Evolutionary conservation across 192 early-diverging fungal genomes (phyloP), one percentile per base, ranked within the genome.

Genomic region (Coemansia nantahalensis): DNA sequence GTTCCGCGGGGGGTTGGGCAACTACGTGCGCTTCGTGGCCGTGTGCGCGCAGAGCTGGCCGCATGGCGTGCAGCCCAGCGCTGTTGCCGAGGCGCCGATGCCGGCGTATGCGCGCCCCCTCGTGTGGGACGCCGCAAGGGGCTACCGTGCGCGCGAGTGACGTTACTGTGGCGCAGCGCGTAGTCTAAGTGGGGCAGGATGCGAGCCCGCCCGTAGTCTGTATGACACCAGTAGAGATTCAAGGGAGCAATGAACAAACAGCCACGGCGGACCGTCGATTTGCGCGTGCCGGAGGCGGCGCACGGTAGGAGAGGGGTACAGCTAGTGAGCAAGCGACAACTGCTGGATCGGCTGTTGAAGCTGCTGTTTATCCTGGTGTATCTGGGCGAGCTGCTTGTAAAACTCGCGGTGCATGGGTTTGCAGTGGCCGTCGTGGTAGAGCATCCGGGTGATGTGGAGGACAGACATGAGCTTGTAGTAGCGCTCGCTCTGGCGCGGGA

Each of bases 401-500:
- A 68, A 77, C 52, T 66, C 74, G 40, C 74, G 66, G 38, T 77
- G 74, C 22, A 77, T 56, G 4, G 74, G 74, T 51, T 51, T 37
- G 62, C 74, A 77, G 46, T 64, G 59, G 10, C 68, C 68, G 48
- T 77, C 74, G 15, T 77, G 74, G 51, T 62, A 77, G 16, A 77
- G 59, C 62, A 77, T 71, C 15, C 74, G 62, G 3, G 68, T 43
- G 5, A 77, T 65, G 40, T 77, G 74, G 16, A 77, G 63, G 28
- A 70, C 74, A 10, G 74, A 77, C 74, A 77, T 77, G 6, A 77
- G 62, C 31, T 61, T 54, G 52, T 77, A 77, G 63, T 77, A 77
- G 40, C 74, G 54, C 52, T 70, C 62, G 54, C 64, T 68, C 47
- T 77, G 67, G 13, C 74, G 74, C 16, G 74, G 74, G 33, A 61